Evolutionary conservation across 352 stramenopile species (phyloP), one percentile per base, ranked within the genome.

Genomic region (Phytopythium litorale): DNA sequence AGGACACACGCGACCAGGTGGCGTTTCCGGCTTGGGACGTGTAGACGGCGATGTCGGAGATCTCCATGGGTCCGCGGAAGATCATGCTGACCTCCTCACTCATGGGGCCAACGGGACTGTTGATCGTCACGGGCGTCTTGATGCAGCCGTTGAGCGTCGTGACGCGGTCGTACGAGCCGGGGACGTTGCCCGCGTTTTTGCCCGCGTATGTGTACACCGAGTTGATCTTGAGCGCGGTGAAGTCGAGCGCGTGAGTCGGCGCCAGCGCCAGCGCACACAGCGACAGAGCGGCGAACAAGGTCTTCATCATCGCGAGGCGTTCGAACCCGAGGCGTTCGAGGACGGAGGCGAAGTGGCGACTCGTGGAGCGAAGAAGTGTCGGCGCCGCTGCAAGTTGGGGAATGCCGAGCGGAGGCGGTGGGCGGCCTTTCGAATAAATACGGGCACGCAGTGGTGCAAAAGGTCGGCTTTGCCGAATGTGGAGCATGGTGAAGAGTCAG

Each of bases 41-140:
- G 61, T 70, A 92, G 35, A 92, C 78, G 0, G 76, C 76, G 49
- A 91, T 88, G 65, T 88, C 77, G 50, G 72, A 68, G 45, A 92
- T 85, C 52, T 83, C 51, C 65, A 78, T 72, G 0, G 81, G 79
- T 0, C 79, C 84, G 59, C 81, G 84, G 63, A 89, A 90, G 21
- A 90, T 68, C 60, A 91, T 66, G 7, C 72, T 76, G 35, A 87
- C 73, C 33, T 87, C 74, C 62, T 91, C 84, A 8, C 63, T 79
- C 56, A 91, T 56, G 15, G 79, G 81, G 15, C 81, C 78, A 11
- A 91, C 73, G 12, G 77, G 75, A 56, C 57, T 87, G 40, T 84
- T 64, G 9, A 86, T 30, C 1, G 19, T 73, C 35, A 87, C 76
- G 0, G 58, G 55, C 52, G 85, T 52, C 43, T 79, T 81, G 2